Conservation (phyloP, 2,329 filamentous ascomycete species). For the Colletotrichum incanum region DNA sequence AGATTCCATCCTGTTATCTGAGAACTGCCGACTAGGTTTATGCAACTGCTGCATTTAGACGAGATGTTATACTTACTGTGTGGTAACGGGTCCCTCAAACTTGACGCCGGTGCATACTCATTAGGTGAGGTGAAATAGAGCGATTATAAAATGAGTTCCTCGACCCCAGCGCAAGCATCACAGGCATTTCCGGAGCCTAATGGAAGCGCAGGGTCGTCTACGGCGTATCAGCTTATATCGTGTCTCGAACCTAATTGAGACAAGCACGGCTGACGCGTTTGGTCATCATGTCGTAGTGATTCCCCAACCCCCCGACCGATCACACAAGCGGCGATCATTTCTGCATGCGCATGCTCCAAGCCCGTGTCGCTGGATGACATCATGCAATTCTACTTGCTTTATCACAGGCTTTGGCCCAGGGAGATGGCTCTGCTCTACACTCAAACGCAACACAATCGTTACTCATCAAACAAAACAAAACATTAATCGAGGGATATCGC, state of each 20-base stretch:
- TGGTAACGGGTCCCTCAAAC: too few relatives aligned
- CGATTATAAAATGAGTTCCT: too few relatives aligned
- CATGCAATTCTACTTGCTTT: conserved; percentile 14
- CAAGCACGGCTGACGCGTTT: background rate
- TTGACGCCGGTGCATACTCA: too few relatives aligned
- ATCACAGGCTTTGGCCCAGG: background rate
- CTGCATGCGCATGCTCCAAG: conserved; percentile 5
- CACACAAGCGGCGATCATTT: conserved; percentile 38
- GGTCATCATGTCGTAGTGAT: conserved; percentile 21
- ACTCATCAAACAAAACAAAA: background rate
- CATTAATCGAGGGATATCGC: background rate
- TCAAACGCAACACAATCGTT: too few relatives aligned
- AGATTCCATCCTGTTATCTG: too few relatives aligned
- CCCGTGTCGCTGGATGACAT: conserved; percentile 31
- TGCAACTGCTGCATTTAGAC: too few relatives aligned
- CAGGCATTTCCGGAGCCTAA: background rate
- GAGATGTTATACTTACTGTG: too few relatives aligned
- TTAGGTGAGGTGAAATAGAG: too few relatives aligned
- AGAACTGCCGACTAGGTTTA: too few relatives aligned
- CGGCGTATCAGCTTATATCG: background rate
- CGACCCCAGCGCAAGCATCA: too few relatives aligned
- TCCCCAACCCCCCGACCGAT: background rate
- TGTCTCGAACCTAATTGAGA: background rate
- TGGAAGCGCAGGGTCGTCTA: background rate
- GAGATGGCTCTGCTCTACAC: too few relatives aligned